Evolutionary conservation across 192 early-diverging fungal species (phyloP), one percentile per base, ranked within the genome.

Genomic region (Allomyces macrogynus): DNA sequence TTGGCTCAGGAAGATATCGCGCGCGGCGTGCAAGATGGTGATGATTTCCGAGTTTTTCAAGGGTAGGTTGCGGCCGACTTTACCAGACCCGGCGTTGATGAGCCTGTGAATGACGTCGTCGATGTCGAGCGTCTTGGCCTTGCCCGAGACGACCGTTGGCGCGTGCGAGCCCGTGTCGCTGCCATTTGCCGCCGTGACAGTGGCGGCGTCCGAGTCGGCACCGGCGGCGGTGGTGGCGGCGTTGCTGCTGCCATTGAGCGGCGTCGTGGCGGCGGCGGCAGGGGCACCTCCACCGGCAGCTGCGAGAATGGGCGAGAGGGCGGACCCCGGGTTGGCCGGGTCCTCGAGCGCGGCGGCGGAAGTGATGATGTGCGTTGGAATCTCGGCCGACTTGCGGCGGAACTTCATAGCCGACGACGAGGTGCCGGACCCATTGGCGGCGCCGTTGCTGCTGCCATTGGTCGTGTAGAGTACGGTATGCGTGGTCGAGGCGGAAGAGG

Each of bases 41-140:
- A 83, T 78, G 68, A 97, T 87, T 72, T 92, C 91, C 22, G 83
- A 81, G 73, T 86, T 90, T 65, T 88, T 88, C 25, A 97, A 69
- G 67, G 89, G 90, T 43, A 92, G 82, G 49, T 73, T 74, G 68
- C 90, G 91, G n/a, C 83, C 78, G 22, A 86, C 77, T 62, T 85
- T 84, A 62, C 81, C 80, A 57, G 80, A 77, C 2, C 90, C 86
- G 11, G 83, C 87, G 16, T 87, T 85, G 24, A 93, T 71, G 23
- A 97, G 78, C 68, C 89, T 80, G 64, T 84, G 80, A 64, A 97
- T 93, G 71, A 88, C 85, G 67, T 91, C 87, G 80, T 97, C 93
- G 32, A 97, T 70, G 68, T 81, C 80, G 67, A 84, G 78, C 71
- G 73, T 76, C 77, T 78, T 85, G 70, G 42, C 61, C 54, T 66